Percentiles rank a stretch among this genome's conserved stretches.
These are phyloP conservation scores for Apiospora saccharicola DNA, from an alignment of 2,329 filamentous ascomycete genomes.

Conservation along the genomic window DNA sequence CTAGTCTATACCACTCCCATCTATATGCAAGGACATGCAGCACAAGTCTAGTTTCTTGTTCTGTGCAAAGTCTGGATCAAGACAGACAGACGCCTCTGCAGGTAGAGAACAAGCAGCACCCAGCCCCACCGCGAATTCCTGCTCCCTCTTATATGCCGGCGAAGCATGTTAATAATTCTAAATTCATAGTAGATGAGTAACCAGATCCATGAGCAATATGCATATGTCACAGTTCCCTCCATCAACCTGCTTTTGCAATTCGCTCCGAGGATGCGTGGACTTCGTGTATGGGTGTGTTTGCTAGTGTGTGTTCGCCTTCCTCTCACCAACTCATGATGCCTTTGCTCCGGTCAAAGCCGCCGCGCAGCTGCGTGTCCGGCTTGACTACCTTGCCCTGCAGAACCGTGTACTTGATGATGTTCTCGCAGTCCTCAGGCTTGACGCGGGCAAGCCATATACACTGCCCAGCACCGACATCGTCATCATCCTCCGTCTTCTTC, in stretches of 20 bases:
- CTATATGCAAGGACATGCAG: neutral
- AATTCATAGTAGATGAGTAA: neutral
- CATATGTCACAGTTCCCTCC: neutral
- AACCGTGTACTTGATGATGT: constrained; percentile 87
- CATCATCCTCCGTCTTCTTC: constrained; percentile 37
- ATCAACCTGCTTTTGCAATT: neutral
- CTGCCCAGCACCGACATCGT: constrained; percentile 73
- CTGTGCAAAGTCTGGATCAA: neutral
- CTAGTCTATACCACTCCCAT: constrained; percentile 1
- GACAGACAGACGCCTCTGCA: neutral
- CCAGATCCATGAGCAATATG: neutral
- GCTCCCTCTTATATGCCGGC: neutral
- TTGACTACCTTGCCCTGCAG: constrained; percentile 95
- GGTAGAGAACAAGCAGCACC: neutral
- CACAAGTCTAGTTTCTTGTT: neutral
- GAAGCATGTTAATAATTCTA: neutral
- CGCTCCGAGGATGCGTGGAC: neutral
- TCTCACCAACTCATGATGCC: constrained; percentile 86
- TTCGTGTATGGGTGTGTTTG: neutral
- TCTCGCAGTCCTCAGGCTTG: constrained; percentile 88
- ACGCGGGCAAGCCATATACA: constrained; percentile 93
- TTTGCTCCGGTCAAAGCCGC: constrained; percentile 85
- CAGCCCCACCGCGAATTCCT: neutral
- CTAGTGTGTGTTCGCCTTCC: neutral
- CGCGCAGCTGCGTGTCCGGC: constrained; percentile 82